These are phyloP conservation scores for Apiotrichum domesticum DNA, from an alignment of 1,284 basidiomycete species.

Conservation along the genomic window DNA sequence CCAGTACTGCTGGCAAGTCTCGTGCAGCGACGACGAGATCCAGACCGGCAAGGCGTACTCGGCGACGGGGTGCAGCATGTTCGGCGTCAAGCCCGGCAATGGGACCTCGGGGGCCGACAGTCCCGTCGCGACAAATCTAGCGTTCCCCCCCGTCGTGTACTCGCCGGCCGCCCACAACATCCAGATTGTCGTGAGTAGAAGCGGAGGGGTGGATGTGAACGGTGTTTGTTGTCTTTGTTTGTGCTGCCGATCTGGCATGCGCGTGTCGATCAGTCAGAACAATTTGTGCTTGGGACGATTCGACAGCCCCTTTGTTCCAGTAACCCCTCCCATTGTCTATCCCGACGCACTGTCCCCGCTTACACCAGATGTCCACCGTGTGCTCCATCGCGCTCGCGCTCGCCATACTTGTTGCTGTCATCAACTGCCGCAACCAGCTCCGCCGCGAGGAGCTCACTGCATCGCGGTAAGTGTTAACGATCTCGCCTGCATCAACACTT, in stretches of 20 bases:
- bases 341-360: neutral
- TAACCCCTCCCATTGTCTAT: neutral
- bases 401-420: constrained; percentile 3
- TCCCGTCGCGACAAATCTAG: neutral
- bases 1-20: constrained; percentile 6
- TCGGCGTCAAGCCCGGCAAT: neutral
- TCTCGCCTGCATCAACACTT: neutral
- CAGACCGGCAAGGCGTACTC: neutral
- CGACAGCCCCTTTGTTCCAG: neutral
- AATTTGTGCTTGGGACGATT: too few species aligned
- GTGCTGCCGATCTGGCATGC: neutral
- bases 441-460: neutral
- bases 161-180: constrained; percentile 5
- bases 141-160: constrained; percentile 6
- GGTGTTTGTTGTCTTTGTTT: neutral
- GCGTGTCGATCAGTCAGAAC: too few species aligned
- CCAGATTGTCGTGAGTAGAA: constrained; percentile 4
- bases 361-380: constrained; percentile 7
- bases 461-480: neutral
- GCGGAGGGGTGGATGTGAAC: neutral
- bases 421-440: constrained; percentile 11
- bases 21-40: neutral
- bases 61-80: neutral
- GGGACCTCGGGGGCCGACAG: neutral
- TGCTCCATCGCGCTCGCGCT: constrained; percentile 6